Percentiles rank a stretch among this genome's conserved stretches.
Conservation (phyloP, 441 rosid genomes). For the Codiaeum variegatum region DNA sequence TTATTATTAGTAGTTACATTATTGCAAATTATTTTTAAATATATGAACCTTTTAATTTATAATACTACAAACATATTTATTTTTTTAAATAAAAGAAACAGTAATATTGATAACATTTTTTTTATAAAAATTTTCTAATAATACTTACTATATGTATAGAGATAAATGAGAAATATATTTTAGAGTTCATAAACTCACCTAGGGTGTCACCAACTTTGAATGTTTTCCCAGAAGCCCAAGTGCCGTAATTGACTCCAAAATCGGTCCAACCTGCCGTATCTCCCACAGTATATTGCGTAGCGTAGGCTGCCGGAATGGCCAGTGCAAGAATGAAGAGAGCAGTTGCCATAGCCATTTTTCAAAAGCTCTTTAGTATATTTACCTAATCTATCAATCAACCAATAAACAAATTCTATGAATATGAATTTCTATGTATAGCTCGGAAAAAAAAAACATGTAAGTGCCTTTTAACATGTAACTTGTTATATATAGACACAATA, state of each 20-base stretch:
- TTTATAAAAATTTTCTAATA: too few relatives aligned
- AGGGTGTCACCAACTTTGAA: constrained; percentile 64
- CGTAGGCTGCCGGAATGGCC: constrained; percentile 45
- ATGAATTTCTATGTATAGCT: too few relatives aligned
- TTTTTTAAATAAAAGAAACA: too few relatives aligned
- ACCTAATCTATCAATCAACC: neutral
- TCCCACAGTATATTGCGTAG: constrained; percentile 46
- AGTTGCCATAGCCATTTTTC: constrained; percentile 24
- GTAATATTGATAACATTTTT: too few relatives aligned
- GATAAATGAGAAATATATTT: too few relatives aligned
- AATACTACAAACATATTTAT: too few relatives aligned
- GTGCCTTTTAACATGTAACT: neutral
- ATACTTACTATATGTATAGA: too few relatives aligned
- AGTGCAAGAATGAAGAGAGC: constrained; percentile 39
- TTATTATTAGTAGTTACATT: too few relatives aligned
- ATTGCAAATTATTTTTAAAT: too few relatives aligned
- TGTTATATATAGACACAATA: constrained; percentile 10
- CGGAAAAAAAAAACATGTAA: neutral
- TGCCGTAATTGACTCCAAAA: constrained; percentile 27
- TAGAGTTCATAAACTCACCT: constrained; percentile 29
- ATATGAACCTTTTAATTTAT: too few relatives aligned
- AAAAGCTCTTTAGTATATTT: neutral
- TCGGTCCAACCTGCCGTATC: constrained; percentile 49
- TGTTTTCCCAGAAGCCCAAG: constrained; percentile 48
- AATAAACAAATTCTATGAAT: neutral